A percentile compares a stretch with the other conserved stretches of the same genome.
phyloP scores from a whole-genome alignment of 2,329 filamentous ascomycete genomes.

The Colletotrichum falcatum region DNA sequence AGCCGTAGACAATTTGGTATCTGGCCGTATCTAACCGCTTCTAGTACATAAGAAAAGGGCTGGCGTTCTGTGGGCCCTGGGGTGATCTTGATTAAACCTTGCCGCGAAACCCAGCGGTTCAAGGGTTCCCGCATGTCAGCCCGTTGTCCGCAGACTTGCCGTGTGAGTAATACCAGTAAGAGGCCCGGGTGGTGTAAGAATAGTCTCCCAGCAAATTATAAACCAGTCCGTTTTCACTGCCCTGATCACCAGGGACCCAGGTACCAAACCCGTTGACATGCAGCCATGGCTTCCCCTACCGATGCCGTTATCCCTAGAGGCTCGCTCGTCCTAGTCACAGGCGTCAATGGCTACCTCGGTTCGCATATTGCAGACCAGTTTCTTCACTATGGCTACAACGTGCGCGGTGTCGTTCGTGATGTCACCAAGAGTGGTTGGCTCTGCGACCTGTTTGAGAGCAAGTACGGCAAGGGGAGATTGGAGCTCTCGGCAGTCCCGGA shows the following conservation, averaged over 20 bases:
- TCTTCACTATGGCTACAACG: slow-evolving; percentile 51
- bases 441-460: slow-evolving; percentile 46
- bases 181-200: neutral
- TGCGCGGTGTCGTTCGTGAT: slow-evolving; percentile 54
- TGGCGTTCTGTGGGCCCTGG: neutral
- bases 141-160: neutral
- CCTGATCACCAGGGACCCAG: no score
- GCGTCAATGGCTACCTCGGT: slow-evolving; percentile 56
- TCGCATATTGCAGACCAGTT: slow-evolving; percentile 53
- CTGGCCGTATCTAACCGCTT: no score
- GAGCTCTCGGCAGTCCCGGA: slow-evolving; percentile 50
- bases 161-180: neutral
- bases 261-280: neutral
- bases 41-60: no score
- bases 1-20: no score
- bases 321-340: slow-evolving; percentile 51
- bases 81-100: neutral
- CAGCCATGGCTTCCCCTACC: neutral
- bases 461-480: slow-evolving; percentile 50
- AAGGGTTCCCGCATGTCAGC: neutral
- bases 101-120: neutral
- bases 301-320: slow-evolving; percentile 9
- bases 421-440: slow-evolving; percentile 47
- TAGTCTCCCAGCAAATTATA: no score
- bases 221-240: neutral